Conservation (phyloP, 1,284 basidiomycete genomes). For the Mycosarcoma mackinlayi region DNA sequence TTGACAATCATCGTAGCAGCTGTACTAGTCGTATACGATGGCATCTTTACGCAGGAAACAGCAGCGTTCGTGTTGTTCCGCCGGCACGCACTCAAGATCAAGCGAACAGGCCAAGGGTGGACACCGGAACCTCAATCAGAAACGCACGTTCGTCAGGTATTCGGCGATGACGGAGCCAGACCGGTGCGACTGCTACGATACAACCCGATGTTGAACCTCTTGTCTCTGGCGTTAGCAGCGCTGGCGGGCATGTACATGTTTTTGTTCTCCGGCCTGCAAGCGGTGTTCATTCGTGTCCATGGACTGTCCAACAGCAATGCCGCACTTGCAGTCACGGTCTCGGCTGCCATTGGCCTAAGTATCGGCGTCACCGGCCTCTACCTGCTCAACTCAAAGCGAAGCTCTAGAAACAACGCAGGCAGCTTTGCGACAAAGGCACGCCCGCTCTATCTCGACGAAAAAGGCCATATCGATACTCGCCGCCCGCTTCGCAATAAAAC, state of each 20-base stretch:
- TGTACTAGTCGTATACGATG: constrained; percentile 35
- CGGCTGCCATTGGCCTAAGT: constrained; percentile 20
- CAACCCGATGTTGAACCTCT: constrained; percentile 27
- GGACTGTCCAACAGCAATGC: constrained; percentile 14
- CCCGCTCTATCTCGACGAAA: constrained; percentile 51
- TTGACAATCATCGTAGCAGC: constrained; percentile 35
- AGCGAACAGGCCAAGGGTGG: constrained; percentile 29
- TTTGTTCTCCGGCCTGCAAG: constrained; percentile 28
- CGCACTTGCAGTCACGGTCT: constrained; percentile 21
- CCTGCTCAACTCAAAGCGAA: constrained; percentile 20
- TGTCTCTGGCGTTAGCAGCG: constrained; percentile 12
- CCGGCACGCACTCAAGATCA: constrained; percentile 23
- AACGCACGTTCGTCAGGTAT: constrained; percentile 13
- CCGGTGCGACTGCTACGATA: constrained; percentile 31
- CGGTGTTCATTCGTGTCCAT: constrained; percentile 22
- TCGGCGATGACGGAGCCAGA: constrained; percentile 19
- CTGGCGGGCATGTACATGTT: constrained; percentile 38
- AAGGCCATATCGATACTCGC: constrained; percentile 51
- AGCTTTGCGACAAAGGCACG: constrained; percentile 26
- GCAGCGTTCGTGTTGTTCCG: constrained; percentile 39
- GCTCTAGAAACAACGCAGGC: neutral
- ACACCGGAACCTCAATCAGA: constrained; percentile 46
- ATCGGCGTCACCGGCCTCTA: constrained; percentile 15
- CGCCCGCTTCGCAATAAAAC: constrained; percentile 31
- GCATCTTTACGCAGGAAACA: constrained; percentile 30